phyloP scores from a whole-genome alignment of 805 yeast species.

The Sugiyamaella americana region DNA sequence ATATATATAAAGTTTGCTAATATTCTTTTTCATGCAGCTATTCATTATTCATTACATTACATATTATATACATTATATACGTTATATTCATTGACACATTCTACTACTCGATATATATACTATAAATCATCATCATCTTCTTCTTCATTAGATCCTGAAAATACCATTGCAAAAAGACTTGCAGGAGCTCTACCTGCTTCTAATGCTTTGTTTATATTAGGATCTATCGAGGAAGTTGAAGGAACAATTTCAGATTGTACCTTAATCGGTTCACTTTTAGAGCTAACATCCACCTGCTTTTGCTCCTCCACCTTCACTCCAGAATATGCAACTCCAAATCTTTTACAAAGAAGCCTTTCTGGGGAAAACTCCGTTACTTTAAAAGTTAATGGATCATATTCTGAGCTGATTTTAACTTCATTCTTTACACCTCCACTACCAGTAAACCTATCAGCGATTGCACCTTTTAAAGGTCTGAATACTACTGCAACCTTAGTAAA shows the following conservation, averaged over 20 bases:
- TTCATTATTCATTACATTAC: too few relatives aligned
- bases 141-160: not conserved
- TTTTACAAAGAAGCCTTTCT: slow-evolving; percentile 23
- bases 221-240: not conserved
- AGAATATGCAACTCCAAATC: slow-evolving; percentile 21
- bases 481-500: slow-evolving; percentile 23
- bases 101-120: too few relatives aligned
- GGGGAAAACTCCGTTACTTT: slow-evolving; percentile 19
- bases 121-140: slow-evolving; percentile 1
- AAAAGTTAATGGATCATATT: slow-evolving; percentile 24
- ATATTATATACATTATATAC: too few relatives aligned
- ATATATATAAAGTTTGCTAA: too few relatives aligned
- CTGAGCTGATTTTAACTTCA: slow-evolving; percentile 6
- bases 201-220: not conserved
- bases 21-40: too few relatives aligned
- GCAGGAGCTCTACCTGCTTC: not conserved
- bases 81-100: too few relatives aligned
- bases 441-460: slow-evolving; percentile 24
- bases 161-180: slow-evolving; percentile 6
- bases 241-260: not conserved
- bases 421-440: slow-evolving; percentile 7
- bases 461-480: slow-evolving; percentile 24
- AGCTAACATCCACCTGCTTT: too few relatives aligned
- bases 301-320: slow-evolving; percentile 1
- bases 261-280: not conserved